Percentiles rank a stretch among this genome's conserved stretches.
phyloP scores from a whole-genome alignment of 1,139 yeast species.

The Saccharomyces hybrid region DNA sequence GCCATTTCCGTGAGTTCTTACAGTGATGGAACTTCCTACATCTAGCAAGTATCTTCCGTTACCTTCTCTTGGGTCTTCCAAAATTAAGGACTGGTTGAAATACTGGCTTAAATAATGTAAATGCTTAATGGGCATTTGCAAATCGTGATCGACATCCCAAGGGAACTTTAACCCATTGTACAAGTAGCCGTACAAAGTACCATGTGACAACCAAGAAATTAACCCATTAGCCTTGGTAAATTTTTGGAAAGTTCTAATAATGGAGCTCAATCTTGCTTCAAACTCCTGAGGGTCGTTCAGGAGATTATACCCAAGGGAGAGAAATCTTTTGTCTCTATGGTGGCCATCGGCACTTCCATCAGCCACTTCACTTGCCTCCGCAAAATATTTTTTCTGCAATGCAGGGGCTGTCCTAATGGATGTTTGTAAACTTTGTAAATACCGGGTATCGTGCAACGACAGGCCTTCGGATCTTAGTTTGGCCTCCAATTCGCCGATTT shows the following conservation, averaged over 20 bases:
- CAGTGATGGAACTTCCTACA: conserved; percentile 41
- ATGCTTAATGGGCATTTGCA: conserved; percentile 60
- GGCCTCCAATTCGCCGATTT: conserved; percentile 20
- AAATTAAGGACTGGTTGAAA: conserved; percentile 48
- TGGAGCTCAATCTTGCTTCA: conserved; percentile 43
- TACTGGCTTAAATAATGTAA: conserved; percentile 43
- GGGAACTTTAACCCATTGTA: conserved; percentile 64
- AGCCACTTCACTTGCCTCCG: conserved; percentile 36
- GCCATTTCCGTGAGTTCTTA: conserved; percentile 39
- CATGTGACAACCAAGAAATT: conserved; percentile 60
- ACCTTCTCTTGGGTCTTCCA: conserved; percentile 60
- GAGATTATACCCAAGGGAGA: conserved; percentile 41
- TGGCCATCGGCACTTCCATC: conserved; percentile 41
- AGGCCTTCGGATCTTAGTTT: conserved; percentile 6
- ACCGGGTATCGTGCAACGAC: conserved; percentile 19
- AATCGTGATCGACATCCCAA: conserved; percentile 66
- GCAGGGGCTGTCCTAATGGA: conserved; percentile 25
- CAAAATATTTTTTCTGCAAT: conserved; percentile 39
- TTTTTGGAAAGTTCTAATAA: conserved; percentile 51
- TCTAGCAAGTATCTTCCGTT: conserved; percentile 51
- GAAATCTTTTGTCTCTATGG: conserved; percentile 72
- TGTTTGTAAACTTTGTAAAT: conserved; percentile 22
- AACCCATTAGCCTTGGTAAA: conserved; percentile 48
- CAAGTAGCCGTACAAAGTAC: conserved; percentile 60
- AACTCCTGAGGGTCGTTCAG: conserved; percentile 33